Evolutionary conservation across 371 early-diverging fungal species (phyloP), one percentile per base, ranked within the genome.

Genomic region (Mucor sp.): DNA sequence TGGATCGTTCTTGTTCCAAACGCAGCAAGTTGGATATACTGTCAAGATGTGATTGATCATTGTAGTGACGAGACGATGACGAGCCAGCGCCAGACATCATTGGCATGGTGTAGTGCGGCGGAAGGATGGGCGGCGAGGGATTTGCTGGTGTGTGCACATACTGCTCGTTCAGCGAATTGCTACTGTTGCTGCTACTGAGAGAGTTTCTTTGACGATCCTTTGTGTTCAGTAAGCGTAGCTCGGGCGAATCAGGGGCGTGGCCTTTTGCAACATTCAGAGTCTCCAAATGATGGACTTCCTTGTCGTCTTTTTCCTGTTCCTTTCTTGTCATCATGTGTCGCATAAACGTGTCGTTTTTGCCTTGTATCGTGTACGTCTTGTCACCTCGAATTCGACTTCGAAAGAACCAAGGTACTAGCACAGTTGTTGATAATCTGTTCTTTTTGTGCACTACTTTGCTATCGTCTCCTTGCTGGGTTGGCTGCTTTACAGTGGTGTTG

Each of bases 341-440:
- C 35, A 53, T 57, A 6, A 63, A 58, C 0, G 58, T 25, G 4
- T 63, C 59, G 12, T 58, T 58, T 6, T 3, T 17, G 19, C 62
- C 41, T 0, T 43, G 14, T 21, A 43, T 3, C 15, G 59, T 69
- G 55, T 43, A 64, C 8, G 64, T 50, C 11, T 65, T 48, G n/a
- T 68, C n/a, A 41, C 59, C 32, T n/a, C 15, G 41, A 4, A 44
- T 11, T 8, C 43, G 33, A 17, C 32, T 53, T 27, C 68, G 33
- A 33, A 72, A 68, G 39, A 72, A 72, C 72, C 72, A 72, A 3
- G 72, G 72, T 4, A 71, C 25, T 11, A 61, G 23, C 9, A 44
- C 25, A 2, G 50, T 37, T 6, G 58, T 30, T 3, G 50, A 53
- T 19, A 62, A 37, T 35, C 44, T 56, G 19, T 30, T 63, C 43